Evolutionary conservation across 371 early-diverging fungal species (phyloP), one percentile per base, ranked within the genome.

Genomic region (Scutellospora calospora): DNA sequence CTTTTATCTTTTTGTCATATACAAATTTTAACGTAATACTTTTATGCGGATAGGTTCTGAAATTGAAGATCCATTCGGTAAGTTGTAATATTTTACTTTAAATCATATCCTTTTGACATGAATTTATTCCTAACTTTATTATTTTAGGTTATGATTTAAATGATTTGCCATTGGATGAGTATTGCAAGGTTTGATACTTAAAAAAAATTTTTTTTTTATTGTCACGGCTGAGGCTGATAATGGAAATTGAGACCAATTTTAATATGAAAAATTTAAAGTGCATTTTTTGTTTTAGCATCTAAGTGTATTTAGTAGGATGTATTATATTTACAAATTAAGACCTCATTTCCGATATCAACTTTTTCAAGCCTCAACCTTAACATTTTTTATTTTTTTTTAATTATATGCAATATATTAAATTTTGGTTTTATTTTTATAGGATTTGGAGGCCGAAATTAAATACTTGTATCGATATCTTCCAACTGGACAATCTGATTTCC

Each of bases 1-100:
- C 38, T 38, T 38, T 38, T 38, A 38, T 38, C 38, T 38, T 38
- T 6, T 38, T 6, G 38, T 38, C 38, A 38, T 38, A 8, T 45
- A 6, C 12, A 11, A 45, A 11, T 45, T 45, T 12, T 45, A 45
- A 45, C 45, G 45, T 45, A 45, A 45, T 38, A 6, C 38, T 38
- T n/a, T 38, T 4, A 38, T 38, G 38, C 38, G 38, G 6, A 38
- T 38, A 38, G 38, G 38, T 38, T 38, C 84, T 73, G 85, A 86
- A 76, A 85, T 87, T 83, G 91, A 92, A 62, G 91, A 94, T 81
- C 94, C 94, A 27, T 94, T 94, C 83, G 94, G 94, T 84, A 82
- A 65, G 77, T 74, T n/a, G 12, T 45, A 45, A 45, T 45, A 45
- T 45, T 45, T 8, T 11, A 45, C 20, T 25, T n/a, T 1, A 22